Base-by-base conservation (phyloP, 2,329 filamentous ascomycete genomes). In the Nemania diffusa region DNA sequence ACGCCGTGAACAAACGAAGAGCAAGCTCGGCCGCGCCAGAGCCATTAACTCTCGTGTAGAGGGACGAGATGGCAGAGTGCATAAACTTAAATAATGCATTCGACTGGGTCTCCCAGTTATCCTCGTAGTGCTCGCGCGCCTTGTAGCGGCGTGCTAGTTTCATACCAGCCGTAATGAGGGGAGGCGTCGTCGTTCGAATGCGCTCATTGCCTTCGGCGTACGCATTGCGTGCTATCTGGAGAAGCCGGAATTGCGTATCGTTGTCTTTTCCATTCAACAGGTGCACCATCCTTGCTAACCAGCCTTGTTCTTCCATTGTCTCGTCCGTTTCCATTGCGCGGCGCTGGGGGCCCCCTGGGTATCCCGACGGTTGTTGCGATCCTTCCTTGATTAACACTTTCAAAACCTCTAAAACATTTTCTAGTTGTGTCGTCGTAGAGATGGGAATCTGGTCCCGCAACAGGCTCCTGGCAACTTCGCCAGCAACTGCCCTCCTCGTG, bases 301-400 rank as follows among this genome's bases (percentile, higher is more conserved):
- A 97, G 58, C 96, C 96, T 83, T 99, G 96, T 81, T 99, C 96
- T 80, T 99, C 95, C 75, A 98, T 90, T 0, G 95, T 98, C 82
- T 99, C 97, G 69, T 99, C 96, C 0, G 96, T 98, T 83, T 99
- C 97, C 53, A 87, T 78, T 0, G 83, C 88, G 69, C 93, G 90
- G 70, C 93, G 86, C 76, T 95, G 92, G 5, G 91, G 88, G 44
- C 91, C 89, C 3, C 93, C 92, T 0, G 94, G 91, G 74, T 97
- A 97, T 32, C 93, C 93, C 53, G 89, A 87, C n/a, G 92, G 89
- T 61, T 91, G 84, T 75, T 97, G 94, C 15, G 92, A 90, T 13
- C 95, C 94, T 81, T 99, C 96, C 74, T 94, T 96, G 78, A 99
- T 96, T 40, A 99, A 84, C 0, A 99, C 96, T 72, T 92, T 92